Percentiles rank a stretch among this genome's conserved stretches.
Conservation (phyloP, 768 basidiomycete species). For the Naganishia friedmannii region DNA sequence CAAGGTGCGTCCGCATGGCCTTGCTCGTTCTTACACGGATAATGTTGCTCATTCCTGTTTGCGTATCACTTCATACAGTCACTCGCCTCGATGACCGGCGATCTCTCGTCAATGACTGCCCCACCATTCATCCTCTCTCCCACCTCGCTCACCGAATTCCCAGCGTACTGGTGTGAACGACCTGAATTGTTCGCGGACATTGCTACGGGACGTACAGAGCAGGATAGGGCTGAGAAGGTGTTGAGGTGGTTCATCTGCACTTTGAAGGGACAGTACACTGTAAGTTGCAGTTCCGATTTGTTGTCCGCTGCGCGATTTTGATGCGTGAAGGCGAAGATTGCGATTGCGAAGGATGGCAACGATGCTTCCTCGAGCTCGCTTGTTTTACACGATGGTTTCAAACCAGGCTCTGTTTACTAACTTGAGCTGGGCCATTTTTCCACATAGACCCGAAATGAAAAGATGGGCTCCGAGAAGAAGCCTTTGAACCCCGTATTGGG, state of each 20-base stretch:
- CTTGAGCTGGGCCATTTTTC: not conserved
- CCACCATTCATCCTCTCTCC: slow-evolving; percentile 77
- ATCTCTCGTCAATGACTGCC: slow-evolving; percentile 63
- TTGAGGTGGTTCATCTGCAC: slow-evolving; percentile 96
- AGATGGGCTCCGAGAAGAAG: slow-evolving; percentile 98
- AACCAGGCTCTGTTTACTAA: not conserved
- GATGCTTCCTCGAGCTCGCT: too few relatives aligned
- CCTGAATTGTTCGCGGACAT: slow-evolving; percentile 85
- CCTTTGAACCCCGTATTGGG: slow-evolving; percentile 94
- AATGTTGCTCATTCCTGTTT: slow-evolving; percentile 23
- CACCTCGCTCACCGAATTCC: slow-evolving; percentile 85
- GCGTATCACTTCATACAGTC: slow-evolving; percentile 13
- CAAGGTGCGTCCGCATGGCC: slow-evolving; percentile 63
- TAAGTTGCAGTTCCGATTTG: slow-evolving; percentile 29
- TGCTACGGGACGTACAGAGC: slow-evolving; percentile 68
- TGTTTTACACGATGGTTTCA: too few relatives aligned
- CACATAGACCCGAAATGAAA: slow-evolving; percentile 77
- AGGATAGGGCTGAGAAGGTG: slow-evolving; percentile 74
- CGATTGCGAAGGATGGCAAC: too few relatives aligned
- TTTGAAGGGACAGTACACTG: slow-evolving; percentile 75
- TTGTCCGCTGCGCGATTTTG: too few relatives aligned
- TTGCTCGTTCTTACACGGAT: slow-evolving; percentile 2
- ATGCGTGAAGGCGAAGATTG: too few relatives aligned
- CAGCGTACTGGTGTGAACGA: slow-evolving; percentile 96
- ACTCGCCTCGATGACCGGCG: slow-evolving; percentile 78